These are phyloP conservation scores for Podospora conica DNA, from an alignment of 495 filamentous ascomycete species.

Conservation along the genomic window DNA sequence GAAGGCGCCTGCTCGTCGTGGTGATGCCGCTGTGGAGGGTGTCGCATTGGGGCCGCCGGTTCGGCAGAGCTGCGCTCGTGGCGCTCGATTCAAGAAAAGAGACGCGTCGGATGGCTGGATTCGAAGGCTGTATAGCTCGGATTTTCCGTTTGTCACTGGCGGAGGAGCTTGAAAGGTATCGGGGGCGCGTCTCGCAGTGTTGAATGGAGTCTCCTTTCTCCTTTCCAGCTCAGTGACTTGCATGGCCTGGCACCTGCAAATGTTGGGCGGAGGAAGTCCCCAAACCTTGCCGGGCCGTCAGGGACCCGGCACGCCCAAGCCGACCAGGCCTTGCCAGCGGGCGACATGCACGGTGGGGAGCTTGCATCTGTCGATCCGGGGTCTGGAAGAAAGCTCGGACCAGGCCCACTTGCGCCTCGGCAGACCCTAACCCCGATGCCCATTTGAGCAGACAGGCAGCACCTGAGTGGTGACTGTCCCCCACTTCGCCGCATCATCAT, in stretches of 20 bases:
- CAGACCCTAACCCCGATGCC: neutral
- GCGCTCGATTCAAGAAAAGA: neutral
- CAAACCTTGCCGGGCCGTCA: neutral
- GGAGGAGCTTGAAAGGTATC: neutral
- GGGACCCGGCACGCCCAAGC: neutral
- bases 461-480: neutral
- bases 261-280: no score
- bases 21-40: constrained; percentile 2
- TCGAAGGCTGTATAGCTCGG: neutral
- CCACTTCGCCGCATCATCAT: constrained; percentile 1
- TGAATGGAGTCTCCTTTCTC: neutral
- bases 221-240: neutral
- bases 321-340: neutral
- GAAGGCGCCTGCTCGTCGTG: neutral
- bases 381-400: neutral
- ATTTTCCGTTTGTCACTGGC: neutral
- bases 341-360: neutral
- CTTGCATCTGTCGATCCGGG: constrained; percentile 2
- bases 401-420: no score
- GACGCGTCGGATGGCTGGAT: neutral
- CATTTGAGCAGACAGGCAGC: neutral
- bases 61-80: constrained; percentile 1
- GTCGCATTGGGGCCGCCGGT: constrained; percentile 13
- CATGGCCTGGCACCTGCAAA: neutral
- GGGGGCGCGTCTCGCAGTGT: neutral